These are phyloP conservation scores for Wickerhamiella kurtzmanii DNA, from an alignment of 805 yeast genomes.

Conservation along the genomic window DNA sequence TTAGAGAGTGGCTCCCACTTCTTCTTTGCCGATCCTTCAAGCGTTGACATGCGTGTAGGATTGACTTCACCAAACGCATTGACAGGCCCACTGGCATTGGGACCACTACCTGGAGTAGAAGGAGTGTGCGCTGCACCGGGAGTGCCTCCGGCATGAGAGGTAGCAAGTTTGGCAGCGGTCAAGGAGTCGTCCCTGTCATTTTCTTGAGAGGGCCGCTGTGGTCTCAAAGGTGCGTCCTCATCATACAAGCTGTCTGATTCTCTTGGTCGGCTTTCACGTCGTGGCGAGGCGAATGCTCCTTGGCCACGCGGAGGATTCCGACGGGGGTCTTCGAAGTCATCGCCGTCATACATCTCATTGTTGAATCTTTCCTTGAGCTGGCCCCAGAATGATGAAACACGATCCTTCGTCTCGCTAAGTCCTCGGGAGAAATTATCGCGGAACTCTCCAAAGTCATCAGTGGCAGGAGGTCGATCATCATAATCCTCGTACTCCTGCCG, in stretches of 20 bases:
- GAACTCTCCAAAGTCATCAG: conserved; percentile 8
- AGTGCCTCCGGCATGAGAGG: too few species aligned
- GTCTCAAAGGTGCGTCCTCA: conserved; percentile 3
- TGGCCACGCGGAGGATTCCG: not conserved
- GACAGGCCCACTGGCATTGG: conserved; percentile 12
- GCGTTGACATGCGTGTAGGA: conserved; percentile 1
- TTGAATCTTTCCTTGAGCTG: conserved; percentile 14
- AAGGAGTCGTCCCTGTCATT: not conserved
- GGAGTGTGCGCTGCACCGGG: too few species aligned
- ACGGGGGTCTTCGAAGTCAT: conserved; percentile 7
- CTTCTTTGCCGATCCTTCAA: not conserved
- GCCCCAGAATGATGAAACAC: conserved; percentile 16
- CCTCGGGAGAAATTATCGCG: conserved; percentile 15
- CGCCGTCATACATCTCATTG: conserved; percentile 17
- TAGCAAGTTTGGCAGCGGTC: too few species aligned
- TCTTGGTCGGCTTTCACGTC: conserved; percentile 2
- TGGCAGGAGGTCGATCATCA: not conserved
- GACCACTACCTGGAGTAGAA: too few species aligned
- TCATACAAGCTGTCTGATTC: conserved; percentile 1
- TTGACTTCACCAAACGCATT: conserved; percentile 20
- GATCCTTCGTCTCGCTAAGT: conserved; percentile 16
- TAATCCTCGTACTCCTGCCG: not conserved
- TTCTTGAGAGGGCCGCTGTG: not conserved
- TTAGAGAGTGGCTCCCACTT: not conserved
- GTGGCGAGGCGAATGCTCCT: conserved; percentile 12